Percentiles rank a stretch among this genome's conserved stretches.
phyloP scores from a whole-genome alignment of 108 stramenopile species.

The Skeletonema marinoi region DNA sequence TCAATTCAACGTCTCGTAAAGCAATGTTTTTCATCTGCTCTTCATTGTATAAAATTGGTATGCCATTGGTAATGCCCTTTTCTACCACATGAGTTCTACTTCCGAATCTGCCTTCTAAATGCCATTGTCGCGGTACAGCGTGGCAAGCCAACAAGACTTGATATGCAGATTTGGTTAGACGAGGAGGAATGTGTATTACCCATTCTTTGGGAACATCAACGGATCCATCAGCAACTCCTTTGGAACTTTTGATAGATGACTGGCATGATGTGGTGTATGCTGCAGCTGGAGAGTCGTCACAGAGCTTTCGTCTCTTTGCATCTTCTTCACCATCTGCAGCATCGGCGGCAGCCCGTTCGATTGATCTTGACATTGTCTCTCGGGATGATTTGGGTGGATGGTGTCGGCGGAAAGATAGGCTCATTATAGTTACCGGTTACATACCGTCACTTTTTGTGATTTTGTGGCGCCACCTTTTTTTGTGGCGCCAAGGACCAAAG shows the following conservation, averaged over 20 bases:
- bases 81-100: slow-evolving; percentile 61
- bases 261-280: background rate
- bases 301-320: background rate
- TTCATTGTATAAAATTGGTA: slow-evolving; percentile 36
- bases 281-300: background rate
- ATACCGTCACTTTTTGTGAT: too few relatives aligned
- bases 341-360: background rate
- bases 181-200: slow-evolving; percentile 62
- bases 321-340: background rate
- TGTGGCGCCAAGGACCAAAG: too few relatives aligned
- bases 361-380: background rate
- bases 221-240: slow-evolving; percentile 11
- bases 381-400: too few relatives aligned
- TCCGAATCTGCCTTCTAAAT: slow-evolving; percentile 79
- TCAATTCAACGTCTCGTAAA: slow-evolving; percentile 10
- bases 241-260: slow-evolving; percentile 9
- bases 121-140: slow-evolving; percentile 62
- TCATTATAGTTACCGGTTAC: too few relatives aligned
- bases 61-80: slow-evolving; percentile 22
- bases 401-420: too few relatives aligned
- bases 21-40: slow-evolving; percentile 13
- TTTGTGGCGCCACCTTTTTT: too few relatives aligned
- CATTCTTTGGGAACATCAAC: slow-evolving; percentile 24
- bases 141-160: slow-evolving; percentile 43
- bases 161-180: slow-evolving; percentile 66